A percentile compares a stretch with the other conserved stretches of the same genome.
Conservation (phyloP, 371 early-diverging fungal species). For the Mortierella sp. region DNA sequence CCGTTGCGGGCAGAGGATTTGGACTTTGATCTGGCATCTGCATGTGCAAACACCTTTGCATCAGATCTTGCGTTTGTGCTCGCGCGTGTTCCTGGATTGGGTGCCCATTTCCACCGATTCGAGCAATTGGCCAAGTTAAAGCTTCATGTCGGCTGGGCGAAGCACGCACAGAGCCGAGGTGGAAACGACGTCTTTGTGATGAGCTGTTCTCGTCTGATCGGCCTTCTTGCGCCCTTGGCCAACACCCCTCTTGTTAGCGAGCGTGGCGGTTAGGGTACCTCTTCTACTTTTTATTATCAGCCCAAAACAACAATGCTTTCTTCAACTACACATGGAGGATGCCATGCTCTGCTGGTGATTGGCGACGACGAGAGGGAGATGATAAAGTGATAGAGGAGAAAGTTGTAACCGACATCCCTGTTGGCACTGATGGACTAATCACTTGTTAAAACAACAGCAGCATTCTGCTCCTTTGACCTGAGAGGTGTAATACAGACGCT, state of each 20-base stretch:
- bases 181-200: conserved; percentile 59
- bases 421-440: too few species aligned
- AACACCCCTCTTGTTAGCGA: conserved; percentile 56
- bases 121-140: conserved; percentile 54
- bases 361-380: too few species aligned
- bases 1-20: conserved; percentile 32
- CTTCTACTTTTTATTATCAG: not conserved
- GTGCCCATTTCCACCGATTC: conserved; percentile 55
- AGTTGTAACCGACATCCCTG: too few species aligned
- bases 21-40: conserved; percentile 52
- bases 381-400: too few species aligned
- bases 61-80: conserved; percentile 53
- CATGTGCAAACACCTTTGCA: conserved; percentile 55
- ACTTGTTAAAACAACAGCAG: too few species aligned
- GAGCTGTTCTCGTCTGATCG: conserved; percentile 52
- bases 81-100: conserved; percentile 51
- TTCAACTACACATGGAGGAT: not conserved
- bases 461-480: too few species aligned
- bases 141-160: conserved; percentile 56
- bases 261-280: conserved; percentile 29
- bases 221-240: conserved; percentile 48
- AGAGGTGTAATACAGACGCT: too few species aligned
- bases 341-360: too few species aligned
- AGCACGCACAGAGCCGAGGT: conserved; percentile 56
- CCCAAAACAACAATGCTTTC: not conserved